A percentile compares a stretch with the other conserved stretches of the same genome.
Evolutionary conservation across 495 filamentous ascomycete species (phyloP).

Genomic region (Penicillium dipodomyicola): DNA sequence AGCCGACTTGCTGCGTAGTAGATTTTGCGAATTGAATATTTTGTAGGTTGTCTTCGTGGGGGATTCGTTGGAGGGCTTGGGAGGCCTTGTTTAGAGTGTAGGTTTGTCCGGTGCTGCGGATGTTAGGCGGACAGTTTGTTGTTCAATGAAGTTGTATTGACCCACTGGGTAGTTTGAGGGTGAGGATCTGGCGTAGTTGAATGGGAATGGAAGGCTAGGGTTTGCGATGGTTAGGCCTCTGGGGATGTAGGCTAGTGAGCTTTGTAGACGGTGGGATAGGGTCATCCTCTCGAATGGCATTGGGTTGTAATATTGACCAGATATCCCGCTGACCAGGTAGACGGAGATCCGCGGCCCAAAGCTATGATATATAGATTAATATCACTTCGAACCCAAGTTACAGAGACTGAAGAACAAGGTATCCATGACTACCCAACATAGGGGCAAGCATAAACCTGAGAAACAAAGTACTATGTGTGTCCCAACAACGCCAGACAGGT

Average conservation of each 20-base stretch:
- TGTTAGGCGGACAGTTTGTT: no score
- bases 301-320: constrained; percentile 27
- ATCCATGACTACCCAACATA: not conserved
- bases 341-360: not conserved
- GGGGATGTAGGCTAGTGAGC: no score
- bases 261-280: no score
- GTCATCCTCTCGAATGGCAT: not conserved
- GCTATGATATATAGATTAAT: not conserved
- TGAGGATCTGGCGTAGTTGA: no score
- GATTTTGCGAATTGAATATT: not conserved
- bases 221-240: no score
- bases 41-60: no score
- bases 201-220: no score
- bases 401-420: not conserved
- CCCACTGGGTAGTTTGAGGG: no score
- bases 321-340: not conserved
- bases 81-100: no score
- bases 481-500: not conserved
- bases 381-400: not conserved
- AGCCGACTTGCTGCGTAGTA: not conserved
- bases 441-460: not conserved
- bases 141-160: no score
- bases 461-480: constrained; percentile 1
- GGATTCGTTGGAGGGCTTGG: no score
- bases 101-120: no score